Evolutionary conservation across 2,329 filamentous ascomycete species (phyloP), one percentile per base, ranked within the genome.

Genomic region (Ophiocordyceps polyrhachis-furcata): DNA sequence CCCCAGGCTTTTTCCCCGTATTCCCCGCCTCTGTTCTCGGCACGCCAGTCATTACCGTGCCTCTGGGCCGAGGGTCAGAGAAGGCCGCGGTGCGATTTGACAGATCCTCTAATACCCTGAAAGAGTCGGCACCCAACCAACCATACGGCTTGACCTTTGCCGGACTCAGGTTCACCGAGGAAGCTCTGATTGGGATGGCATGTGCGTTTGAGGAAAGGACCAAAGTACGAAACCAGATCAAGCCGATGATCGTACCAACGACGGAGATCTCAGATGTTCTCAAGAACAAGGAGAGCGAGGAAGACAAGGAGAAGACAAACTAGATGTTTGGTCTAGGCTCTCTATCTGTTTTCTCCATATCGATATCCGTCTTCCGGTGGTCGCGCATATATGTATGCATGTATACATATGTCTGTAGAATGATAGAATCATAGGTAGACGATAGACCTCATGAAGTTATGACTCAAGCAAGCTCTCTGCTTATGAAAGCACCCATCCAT

Each of bases 201-300:
- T 83, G 79, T 63, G 78, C 75, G 4, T 82, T 76, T 58, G 80
- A 85, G 62, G 74, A 81, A 61, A 62, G 66, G 49, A 79, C 60
- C 0, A 46, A 48, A 35, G 52, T 55, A 2, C 49, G 62, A 8
- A 46, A 51, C 12, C 48, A 46, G n/a, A 49, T 60, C 8, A 52
- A 53, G 43, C 55, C 57, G 2, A 54, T 55, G 4, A 28, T 25
- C 13, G 5, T 28, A 11, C 21, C 21, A 12, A 13, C 17, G 14
- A 41, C 21, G 9, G 40, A 41, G 20, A 11, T 41, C 5, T 21
- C 4, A 8, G 21, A 41, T 17, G 21, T 41, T 3, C 14, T 41
- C 12, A 3, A 20, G 14, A 2, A 15, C 13, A 40, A 40, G 37
- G 17, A 21, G 37, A n/a, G n/a, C n/a, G 17, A 12, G 8, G 3